phyloP scores from a whole-genome alignment of 352 stramenopile species.

The Blastocystis sp. region DNA sequence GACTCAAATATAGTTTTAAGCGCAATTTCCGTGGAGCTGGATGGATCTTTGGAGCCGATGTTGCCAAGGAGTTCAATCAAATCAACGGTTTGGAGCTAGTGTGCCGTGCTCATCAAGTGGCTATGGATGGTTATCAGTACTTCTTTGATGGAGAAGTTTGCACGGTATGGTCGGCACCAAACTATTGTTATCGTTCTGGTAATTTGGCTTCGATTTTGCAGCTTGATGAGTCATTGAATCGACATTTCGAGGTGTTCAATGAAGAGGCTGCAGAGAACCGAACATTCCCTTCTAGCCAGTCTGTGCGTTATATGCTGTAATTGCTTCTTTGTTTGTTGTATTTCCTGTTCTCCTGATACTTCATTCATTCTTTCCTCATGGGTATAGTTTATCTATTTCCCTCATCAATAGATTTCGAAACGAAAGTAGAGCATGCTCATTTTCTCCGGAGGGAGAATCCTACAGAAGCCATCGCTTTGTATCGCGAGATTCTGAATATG shows the following conservation, averaged over 20 bases:
- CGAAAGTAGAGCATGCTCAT: constrained; percentile 16
- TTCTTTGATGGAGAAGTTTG: constrained; percentile 70
- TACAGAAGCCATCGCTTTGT: constrained; percentile 9
- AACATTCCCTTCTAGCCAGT: constrained; percentile 91
- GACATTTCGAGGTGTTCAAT: constrained; percentile 84
- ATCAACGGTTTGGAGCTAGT: constrained; percentile 80
- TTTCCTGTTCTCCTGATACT: background rate
- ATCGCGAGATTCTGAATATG: constrained; percentile 29
- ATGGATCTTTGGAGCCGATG: constrained; percentile 78
- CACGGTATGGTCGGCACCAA: too few species aligned
- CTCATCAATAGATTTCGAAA: background rate
- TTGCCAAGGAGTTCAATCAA: constrained; percentile 79
- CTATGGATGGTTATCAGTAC: constrained; percentile 82
- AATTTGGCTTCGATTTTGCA: constrained; percentile 97
- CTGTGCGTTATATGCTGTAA: constrained; percentile 70
- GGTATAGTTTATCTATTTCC: background rate
- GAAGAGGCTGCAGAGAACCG: constrained; percentile 88
- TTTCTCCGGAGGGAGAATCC: constrained; percentile 45
- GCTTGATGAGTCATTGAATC: constrained; percentile 86
- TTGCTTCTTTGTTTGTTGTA: background rate
- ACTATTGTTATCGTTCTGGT: constrained; percentile 87
- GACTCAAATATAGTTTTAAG: constrained; percentile 10
- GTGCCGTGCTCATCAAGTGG: constrained; percentile 78
- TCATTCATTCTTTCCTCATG: constrained; percentile 22
- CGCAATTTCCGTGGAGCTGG: constrained; percentile 75